phyloP scores from a whole-genome alignment of 306 rosid genomes.

The Prunus campanulata region DNA sequence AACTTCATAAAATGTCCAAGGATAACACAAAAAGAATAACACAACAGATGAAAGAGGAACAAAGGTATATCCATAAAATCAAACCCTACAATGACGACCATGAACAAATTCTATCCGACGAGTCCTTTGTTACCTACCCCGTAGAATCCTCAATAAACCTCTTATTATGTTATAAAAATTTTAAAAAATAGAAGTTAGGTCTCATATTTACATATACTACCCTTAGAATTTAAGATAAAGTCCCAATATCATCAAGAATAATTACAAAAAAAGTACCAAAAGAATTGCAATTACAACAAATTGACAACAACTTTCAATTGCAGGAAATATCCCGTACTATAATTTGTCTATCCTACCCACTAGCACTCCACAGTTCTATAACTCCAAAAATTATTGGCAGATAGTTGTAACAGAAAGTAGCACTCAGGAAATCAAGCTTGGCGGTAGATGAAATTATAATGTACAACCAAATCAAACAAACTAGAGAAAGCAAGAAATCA shows the following conservation, averaged over 20 bases:
- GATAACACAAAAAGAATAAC: not conserved
- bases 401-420: not conserved
- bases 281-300: not conserved
- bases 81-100: not conserved
- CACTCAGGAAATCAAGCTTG: not conserved
- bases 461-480: conserved; percentile 7
- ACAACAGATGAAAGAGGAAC: not conserved
- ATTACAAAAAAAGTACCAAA: not conserved
- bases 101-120: not conserved
- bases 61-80: not conserved
- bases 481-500: not conserved
- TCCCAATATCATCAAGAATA: not conserved
- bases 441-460: not conserved
- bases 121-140: not conserved
- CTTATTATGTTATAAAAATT: not conserved
- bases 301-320: not conserved
- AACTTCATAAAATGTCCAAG: not conserved
- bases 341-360: not conserved
- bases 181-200: not conserved
- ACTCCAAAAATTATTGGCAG: conserved; percentile 3
- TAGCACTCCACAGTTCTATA: not conserved
- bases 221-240: not conserved
- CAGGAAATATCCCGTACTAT: not conserved
- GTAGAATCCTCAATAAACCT: not conserved
- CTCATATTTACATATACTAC: not conserved